phyloP scores from a whole-genome alignment of 2,329 filamentous ascomycete species.

The Hymenoscyphus scutula region DNA sequence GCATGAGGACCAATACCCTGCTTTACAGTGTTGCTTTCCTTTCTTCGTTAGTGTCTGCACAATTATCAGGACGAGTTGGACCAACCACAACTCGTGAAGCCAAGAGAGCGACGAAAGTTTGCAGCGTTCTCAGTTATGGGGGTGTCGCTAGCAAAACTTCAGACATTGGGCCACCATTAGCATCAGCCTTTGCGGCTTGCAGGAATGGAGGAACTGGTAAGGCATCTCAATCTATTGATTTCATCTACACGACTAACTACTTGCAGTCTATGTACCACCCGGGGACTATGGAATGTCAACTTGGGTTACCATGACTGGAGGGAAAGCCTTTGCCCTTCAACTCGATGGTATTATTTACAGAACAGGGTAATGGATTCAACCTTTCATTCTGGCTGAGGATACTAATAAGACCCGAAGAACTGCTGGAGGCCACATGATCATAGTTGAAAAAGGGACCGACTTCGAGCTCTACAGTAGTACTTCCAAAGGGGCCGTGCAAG shows the following conservation, averaged over 20 bases:
- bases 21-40: slow-evolving; percentile 17
- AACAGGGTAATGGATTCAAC: slow-evolving; percentile 37
- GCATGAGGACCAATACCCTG: slow-evolving; percentile 21
- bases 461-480: slow-evolving; percentile 54
- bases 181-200: slow-evolving; percentile 49
- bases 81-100: slow-evolving; percentile 42
- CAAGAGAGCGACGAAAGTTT: slow-evolving; percentile 47
- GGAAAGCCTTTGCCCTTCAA: slow-evolving; percentile 49
- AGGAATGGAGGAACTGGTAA: slow-evolving; percentile 45
- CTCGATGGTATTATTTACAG: slow-evolving; percentile 53
- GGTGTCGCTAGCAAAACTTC: slow-evolving; percentile 50
- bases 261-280: slow-evolving; percentile 16
- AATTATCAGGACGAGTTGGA: slow-evolving; percentile 45
- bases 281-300: slow-evolving; percentile 43
- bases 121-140: slow-evolving; percentile 52
- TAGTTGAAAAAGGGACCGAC: slow-evolving; percentile 47
- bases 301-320: slow-evolving; percentile 48
- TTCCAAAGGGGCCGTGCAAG: slow-evolving; percentile 51
- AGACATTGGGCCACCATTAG: slow-evolving; percentile 49
- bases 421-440: slow-evolving; percentile 51
- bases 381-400: not conserved
- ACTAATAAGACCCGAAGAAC: slow-evolving; percentile 25
- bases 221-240: not conserved
- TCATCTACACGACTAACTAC: not conserved
- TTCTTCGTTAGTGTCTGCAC: slow-evolving; percentile 34